These are phyloP conservation scores for Amesomyces nigricolor DNA, from an alignment of 2,329 filamentous ascomycete genomes.

Conservation along the genomic window DNA sequence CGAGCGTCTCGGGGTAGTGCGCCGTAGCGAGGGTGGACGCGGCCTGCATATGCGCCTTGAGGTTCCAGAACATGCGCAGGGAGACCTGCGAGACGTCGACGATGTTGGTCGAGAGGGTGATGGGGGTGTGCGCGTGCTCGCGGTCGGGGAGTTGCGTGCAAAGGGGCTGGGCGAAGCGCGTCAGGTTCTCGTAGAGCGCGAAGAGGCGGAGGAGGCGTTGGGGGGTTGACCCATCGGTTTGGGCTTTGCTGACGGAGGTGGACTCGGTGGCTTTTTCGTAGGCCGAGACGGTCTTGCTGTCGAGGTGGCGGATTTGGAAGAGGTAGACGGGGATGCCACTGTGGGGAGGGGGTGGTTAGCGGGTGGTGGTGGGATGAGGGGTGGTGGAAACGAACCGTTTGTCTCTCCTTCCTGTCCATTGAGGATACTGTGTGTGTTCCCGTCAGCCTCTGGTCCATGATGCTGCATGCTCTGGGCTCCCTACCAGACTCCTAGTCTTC, in stretches of 20 bases:
- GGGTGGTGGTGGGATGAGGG: background rate
- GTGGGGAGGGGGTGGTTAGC: background rate
- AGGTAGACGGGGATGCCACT: conserved; percentile 90
- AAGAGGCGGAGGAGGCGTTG: conserved; percentile 79
- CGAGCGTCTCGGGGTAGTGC: conserved; percentile 90
- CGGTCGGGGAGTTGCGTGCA: conserved; percentile 71
- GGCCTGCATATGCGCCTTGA: conserved; percentile 90
- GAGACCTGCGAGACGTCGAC: conserved; percentile 87
- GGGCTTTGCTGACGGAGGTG: conserved; percentile 52
- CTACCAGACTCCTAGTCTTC: conserved; percentile 67
- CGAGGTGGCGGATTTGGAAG: conserved; percentile 78
- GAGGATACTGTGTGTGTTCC: conserved; percentile 62
- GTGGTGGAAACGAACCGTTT: conserved; percentile 38
- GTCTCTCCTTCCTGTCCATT: conserved; percentile 91
- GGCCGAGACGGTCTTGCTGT: conserved; percentile 70
- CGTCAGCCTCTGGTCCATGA: conserved; percentile 1
- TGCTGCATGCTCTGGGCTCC: background rate
- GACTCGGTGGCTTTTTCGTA: conserved; percentile 66
- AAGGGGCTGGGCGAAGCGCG: conserved; percentile 78
- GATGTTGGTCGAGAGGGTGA: conserved; percentile 90
- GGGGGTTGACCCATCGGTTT: conserved; percentile 60
- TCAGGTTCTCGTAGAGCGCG: conserved; percentile 89
- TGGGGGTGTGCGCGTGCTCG: conserved; percentile 70
- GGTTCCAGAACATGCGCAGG: conserved; percentile 91
- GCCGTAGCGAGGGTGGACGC: conserved; percentile 83